Base-by-base conservation (phyloP, 2,329 filamentous ascomycete species). In the Furcasterigmium sp. region DNA sequence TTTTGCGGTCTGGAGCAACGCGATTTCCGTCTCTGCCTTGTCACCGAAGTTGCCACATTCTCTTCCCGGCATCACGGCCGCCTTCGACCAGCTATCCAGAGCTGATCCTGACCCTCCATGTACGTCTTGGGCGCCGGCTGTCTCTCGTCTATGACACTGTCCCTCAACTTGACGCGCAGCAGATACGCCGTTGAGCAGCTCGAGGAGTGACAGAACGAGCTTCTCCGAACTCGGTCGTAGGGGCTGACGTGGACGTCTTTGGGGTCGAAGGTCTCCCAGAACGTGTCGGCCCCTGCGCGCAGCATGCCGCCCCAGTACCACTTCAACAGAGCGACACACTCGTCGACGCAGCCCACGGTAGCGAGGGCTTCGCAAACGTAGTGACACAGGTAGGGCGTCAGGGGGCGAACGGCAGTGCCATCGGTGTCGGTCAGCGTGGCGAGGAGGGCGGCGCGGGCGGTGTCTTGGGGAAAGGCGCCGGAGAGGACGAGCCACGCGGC, bases 131-230 rank as follows among this genome's bases (percentile, higher is more conserved):
- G n/a, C n/a, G n/a, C n/a, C n/a, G n/a, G n/a, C n/a, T n/a, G n/a
- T n/a, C n/a, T n/a, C n/a, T n/a, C n/a, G n/a, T n/a, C n/a, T n/a
- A n/a, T n/a, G n/a, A n/a, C n/a, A n/a, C n/a, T n/a, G n/a, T n/a
- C n/a, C n/a, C n/a, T n/a, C n/a, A n/a, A n/a, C n/a, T n/a, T n/a
- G n/a, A n/a, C n/a, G n/a, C 57, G 50, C 4, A 60, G 46, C 29
- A 60, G 36, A 44, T 58, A 58, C 14, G 55, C 55, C 2, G 57
- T 56, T 13, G 57, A 60, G 40, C 58, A 61, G 43, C 54, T 57
- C 59, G 59, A 61, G 2, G 59, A 58, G 53, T 61, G 58, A 19
- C 58, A 62, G 46, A 58, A 62, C 28, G 55, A 58, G 37, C 61
- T 62, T 46, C 60, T 60, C 15, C 56, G 47, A 13, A 49, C 53